Evolutionary conservation across 257 asterid species (phyloP), one percentile per base, ranked within the genome.

Genomic region (Nicotiana sylvestris): DNA sequence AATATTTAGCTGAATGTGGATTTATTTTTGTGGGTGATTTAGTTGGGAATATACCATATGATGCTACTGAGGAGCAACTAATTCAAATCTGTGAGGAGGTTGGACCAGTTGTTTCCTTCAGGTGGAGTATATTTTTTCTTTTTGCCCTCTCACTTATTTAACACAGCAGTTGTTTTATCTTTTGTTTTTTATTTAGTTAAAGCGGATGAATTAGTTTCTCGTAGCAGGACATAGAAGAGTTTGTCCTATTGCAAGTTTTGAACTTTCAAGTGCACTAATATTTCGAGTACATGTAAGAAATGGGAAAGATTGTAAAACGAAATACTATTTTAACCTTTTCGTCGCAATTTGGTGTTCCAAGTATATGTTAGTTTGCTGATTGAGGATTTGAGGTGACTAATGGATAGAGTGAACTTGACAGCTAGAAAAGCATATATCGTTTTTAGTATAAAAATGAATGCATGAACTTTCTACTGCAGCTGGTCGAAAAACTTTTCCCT

Each of bases 11-110:
- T 35, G 33, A 81, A 30, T 68, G 69, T 60, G 29, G 76, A 32
- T 29, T 27, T 78, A 12, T 83, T 16, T 55, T 80, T 77, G 51
- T 82, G 56, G 77, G 17, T 84, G 69, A 51, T 68, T 58, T 76
- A 95, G 99, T 95, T 89, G 99, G 99, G 85, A 94, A 96, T 90
- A 96, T 96, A 86, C 99, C 98, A 1, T 96, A 96, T 87, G 99
- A 96, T 88, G 97, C 97, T 72, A 93, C 94, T 46, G 99, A 96
- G 87, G 98, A 96, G 82, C 99, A 93, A 82, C 95, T 96, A n/a
- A 82, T 92, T 83, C 96, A 94, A 87, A 92, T 96, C 61, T 96
- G 97, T 69, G 98, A 96, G 91, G 99, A 96, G 88, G 97, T 94
- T 70, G 99, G 99, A 33, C 99, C 99, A 1, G 99, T 96, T 83